A percentile compares a stretch with the other conserved stretches of the same genome.
Evolutionary conservation across 2,329 filamentous ascomycete genomes (phyloP).

Genomic region (Coniosporium tulheliwenetii): DNA sequence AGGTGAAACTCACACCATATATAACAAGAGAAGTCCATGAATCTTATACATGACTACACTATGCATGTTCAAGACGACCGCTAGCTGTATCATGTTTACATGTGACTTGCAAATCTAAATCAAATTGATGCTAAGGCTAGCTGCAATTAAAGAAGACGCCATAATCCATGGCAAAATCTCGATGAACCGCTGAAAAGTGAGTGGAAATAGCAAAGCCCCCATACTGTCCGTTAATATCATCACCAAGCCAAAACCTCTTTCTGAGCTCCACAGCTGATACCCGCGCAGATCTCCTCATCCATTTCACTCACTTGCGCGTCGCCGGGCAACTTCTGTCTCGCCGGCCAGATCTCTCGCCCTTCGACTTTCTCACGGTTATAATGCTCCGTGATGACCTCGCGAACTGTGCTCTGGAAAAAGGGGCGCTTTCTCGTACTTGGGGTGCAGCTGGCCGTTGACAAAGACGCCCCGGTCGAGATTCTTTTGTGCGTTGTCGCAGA

Average conservation of each 20-base stretch:
- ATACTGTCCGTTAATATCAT: no score
- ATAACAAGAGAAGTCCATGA: no score
- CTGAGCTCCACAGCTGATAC: slow-evolving; percentile 9
- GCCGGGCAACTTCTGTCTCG: slow-evolving; percentile 16
- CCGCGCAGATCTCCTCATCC: slow-evolving; percentile 14
- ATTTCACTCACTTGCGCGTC: slow-evolving; percentile 6
- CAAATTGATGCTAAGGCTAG: no score
- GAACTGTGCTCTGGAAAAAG: slow-evolving; percentile 38
- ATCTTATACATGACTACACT: no score
- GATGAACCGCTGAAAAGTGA: no score
- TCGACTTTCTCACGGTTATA: slow-evolving; percentile 27
- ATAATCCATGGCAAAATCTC: no score
- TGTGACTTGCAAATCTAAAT: no score
- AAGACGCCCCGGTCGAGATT: slow-evolving; percentile 48
- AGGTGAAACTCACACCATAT: no score
- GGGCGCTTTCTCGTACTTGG: slow-evolving; percentile 40
- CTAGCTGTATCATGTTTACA: no score
- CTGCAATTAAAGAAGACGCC: no score
- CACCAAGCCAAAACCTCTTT: slow-evolving; percentile 13
- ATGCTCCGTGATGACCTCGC: slow-evolving; percentile 32
- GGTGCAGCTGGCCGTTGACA: slow-evolving; percentile 47
- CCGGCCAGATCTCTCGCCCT: slow-evolving; percentile 38
- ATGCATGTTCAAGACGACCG: no score
- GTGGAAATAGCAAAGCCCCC: no score
- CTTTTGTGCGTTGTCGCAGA: slow-evolving; percentile 42